phyloP scores from a whole-genome alignment of 129 eudicot species.

The Tagetes patula region DNA sequence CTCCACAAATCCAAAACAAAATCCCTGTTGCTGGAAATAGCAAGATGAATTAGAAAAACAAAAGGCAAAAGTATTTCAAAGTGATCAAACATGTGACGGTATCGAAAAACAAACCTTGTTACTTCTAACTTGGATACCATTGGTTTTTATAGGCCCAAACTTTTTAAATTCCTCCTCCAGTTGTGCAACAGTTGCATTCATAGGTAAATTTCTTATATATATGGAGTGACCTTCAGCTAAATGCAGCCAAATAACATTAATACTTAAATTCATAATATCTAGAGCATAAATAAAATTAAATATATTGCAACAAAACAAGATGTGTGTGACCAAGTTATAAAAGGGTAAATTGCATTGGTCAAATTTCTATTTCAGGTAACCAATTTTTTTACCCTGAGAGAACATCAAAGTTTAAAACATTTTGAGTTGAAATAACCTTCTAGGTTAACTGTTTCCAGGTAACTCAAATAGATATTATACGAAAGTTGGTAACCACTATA shows the following conservation, averaged over 20 bases:
- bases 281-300: not conserved
- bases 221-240: constrained; percentile 76
- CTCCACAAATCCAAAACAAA: constrained; percentile 88
- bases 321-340: not conserved
- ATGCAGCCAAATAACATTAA: constrained; percentile 4
- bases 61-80: not conserved
- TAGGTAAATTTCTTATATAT: constrained; percentile 75
- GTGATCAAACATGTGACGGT: not conserved
- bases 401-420: not conserved
- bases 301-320: not conserved
- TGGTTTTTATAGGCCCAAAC: constrained; percentile 73
- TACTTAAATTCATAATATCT: constrained; percentile 9
- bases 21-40: constrained; percentile 61
- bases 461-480: not conserved
- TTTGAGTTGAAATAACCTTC: not conserved
- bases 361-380: not conserved
- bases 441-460: not conserved
- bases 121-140: constrained; percentile 89
- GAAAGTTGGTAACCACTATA: not conserved
- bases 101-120: constrained; percentile 51
- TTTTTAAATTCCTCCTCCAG: constrained; percentile 69
- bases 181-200: constrained; percentile 52
- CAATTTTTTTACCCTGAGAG: not conserved
- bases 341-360: not conserved
- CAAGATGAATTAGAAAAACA: not conserved